phyloP scores from a whole-genome alignment of 2,329 filamentous ascomycete species.

The Pleoardoris graminearum region DNA sequence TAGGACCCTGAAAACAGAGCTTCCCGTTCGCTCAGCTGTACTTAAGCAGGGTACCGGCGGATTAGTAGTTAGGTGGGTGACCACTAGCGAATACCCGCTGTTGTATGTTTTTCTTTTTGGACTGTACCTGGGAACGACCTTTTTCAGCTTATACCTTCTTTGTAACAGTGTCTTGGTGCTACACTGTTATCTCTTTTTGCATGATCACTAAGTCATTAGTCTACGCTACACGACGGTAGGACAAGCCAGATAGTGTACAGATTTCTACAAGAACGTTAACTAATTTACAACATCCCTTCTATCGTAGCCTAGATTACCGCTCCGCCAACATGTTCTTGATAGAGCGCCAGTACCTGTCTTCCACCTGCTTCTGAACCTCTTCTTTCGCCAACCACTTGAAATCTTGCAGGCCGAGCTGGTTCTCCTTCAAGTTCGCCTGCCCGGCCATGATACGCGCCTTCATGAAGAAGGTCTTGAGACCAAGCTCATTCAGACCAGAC shows the following conservation, averaged over 20 bases:
- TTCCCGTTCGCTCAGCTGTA: too few relatives aligned
- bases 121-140: too few relatives aligned
- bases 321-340: constrained; percentile 84
- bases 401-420: constrained; percentile 73
- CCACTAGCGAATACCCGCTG: too few relatives aligned
- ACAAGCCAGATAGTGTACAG: constrained; percentile 17
- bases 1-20: too few relatives aligned
- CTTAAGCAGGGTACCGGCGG: too few relatives aligned
- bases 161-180: too few relatives aligned
- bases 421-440: constrained; percentile 78
- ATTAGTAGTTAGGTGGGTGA: too few relatives aligned
- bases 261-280: constrained; percentile 19
- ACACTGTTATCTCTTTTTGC: too few relatives aligned
- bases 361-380: constrained; percentile 73
- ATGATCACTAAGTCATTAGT: too few relatives aligned
- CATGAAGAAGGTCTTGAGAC: constrained; percentile 91
- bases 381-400: constrained; percentile 93
- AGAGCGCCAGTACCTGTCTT: constrained; percentile 69
- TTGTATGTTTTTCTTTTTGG: too few relatives aligned
- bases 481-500: constrained; percentile 52
- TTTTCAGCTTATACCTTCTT: too few relatives aligned
- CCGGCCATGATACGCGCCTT: constrained; percentile 96
- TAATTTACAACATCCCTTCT: constrained; percentile 12
- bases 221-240: too few relatives aligned
- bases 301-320: constrained; percentile 61